Conservation (phyloP, 768 basidiomycete genomes). For the Ephemerocybe angulata region DNA sequence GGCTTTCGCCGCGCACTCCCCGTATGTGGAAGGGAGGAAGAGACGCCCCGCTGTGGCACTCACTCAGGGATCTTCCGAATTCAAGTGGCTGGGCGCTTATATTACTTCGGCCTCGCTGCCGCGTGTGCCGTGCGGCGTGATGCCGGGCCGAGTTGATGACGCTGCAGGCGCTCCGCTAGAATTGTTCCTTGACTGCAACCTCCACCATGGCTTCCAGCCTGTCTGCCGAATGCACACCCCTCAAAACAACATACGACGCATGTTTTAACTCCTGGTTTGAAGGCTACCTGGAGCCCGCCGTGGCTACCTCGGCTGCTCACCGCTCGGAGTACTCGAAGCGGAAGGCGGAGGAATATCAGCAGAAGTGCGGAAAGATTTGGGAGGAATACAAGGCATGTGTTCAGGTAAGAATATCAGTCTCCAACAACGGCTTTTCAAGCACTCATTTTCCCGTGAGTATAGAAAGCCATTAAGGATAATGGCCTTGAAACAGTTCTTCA, state of each 20-base stretch:
- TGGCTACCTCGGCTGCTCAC: slow-evolving; percentile 40
- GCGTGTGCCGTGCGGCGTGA: too few relatives aligned
- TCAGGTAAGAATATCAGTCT: slow-evolving; percentile 53
- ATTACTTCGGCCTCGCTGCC: too few relatives aligned
- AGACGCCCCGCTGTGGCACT: too few relatives aligned
- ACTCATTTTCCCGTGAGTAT: background rate
- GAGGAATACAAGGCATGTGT: slow-evolving; percentile 75
- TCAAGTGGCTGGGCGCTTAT: too few relatives aligned
- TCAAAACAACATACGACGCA: slow-evolving; percentile 86
- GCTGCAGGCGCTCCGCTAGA: too few relatives aligned
- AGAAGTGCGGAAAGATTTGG: slow-evolving; percentile 83
- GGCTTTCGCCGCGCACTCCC: too few relatives aligned
- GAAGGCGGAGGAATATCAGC: slow-evolving; percentile 87
- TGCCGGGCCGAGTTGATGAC: too few relatives aligned
- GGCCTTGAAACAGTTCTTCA: slow-evolving; percentile 72
- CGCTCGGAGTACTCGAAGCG: slow-evolving; percentile 62
- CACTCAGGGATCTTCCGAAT: too few relatives aligned
- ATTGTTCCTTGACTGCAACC: background rate
- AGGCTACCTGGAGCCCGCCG: slow-evolving; percentile 86
- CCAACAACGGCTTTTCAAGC: background rate
- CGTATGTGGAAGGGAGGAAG: too few relatives aligned
- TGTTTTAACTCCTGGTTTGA: slow-evolving; percentile 99
- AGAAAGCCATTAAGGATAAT: slow-evolving; percentile 80
- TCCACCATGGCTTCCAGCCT: slow-evolving; percentile 73
- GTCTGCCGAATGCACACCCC: slow-evolving; percentile 78